Conservation (phyloP, 192 early-diverging fungal genomes). For the Linnemannia elongata region DNA sequence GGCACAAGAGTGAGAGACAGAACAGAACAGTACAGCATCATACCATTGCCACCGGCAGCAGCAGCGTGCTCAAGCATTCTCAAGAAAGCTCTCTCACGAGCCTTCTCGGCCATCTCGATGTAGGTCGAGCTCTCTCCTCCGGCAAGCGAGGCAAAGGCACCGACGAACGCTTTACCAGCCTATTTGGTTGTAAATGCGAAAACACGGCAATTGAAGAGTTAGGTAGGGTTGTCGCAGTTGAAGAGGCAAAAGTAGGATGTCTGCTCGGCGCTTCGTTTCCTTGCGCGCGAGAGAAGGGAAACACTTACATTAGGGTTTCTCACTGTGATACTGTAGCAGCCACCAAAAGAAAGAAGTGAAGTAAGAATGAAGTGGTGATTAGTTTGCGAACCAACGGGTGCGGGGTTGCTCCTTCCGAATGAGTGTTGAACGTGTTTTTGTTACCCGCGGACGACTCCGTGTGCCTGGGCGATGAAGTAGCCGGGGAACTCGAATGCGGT, state of each 20-base stretch:
- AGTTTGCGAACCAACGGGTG: background rate
- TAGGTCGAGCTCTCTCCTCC: constrained; percentile 53
- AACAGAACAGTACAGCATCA: background rate
- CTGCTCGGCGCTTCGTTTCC: too few relatives aligned
- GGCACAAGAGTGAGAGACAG: background rate
- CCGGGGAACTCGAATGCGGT: constrained; percentile 53
- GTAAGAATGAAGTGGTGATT: background rate
- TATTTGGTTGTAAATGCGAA: background rate
- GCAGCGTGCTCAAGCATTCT: constrained; percentile 50
- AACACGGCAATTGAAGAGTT: background rate
- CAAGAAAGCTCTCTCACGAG: constrained; percentile 49
- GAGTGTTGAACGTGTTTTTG: background rate
- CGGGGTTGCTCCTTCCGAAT: background rate
- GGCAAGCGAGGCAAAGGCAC: constrained; percentile 32
- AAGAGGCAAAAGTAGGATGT: background rate
- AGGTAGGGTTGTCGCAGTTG: background rate
- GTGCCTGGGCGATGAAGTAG: constrained; percentile 48
- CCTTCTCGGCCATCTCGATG: constrained; percentile 54
- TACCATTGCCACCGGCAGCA: constrained; percentile 50
- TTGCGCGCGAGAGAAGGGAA: background rate
- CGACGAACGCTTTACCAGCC: constrained; percentile 42
- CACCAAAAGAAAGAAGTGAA: background rate
- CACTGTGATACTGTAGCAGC: constrained; percentile 29
- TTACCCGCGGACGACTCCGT: constrained; percentile 55
- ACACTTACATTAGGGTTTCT: constrained; percentile 52